Base-by-base conservation (phyloP, 169 alveolate genomes). In the Eimeria falciformis region DNA sequence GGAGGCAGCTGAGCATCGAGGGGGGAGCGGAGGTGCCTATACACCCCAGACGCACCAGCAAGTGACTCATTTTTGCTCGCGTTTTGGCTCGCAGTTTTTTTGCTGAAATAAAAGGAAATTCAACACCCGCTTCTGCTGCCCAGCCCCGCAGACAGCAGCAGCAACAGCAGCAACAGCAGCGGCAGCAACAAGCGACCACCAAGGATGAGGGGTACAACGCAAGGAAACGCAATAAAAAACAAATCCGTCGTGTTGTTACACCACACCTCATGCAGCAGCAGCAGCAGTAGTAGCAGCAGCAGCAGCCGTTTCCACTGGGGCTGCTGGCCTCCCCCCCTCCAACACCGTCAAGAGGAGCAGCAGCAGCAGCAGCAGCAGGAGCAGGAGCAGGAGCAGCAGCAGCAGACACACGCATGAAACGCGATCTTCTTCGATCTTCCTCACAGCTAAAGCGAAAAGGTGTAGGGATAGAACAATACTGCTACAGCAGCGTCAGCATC, bases 111-210 rank as follows among this genome's bases (percentile, higher is more conserved):
- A n/a, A 27, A 5, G 33, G 25, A 58, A 21, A 58, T 7, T 14
- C 9, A n/a, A 9, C 33, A 14, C 27, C 27, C 27, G 33, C 71
- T 58, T 9, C 11, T 14, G 71, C 9, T 11, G 29, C 71, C 71
- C 71, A 27, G 33, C 9, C 33, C 71, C 33, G 25, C 71, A 58
- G 71, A 58, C 71, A 58, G 33, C 71, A 58, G 71, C 71, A 58
- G 25, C 71, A n/a, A 21, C 71, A 58, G 25, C 71, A 11, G 71
- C 18, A 58, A 21, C 71, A 14, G 71, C 71, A 58, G 71, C 71
- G 25, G 71, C 71, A 58, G 25, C 71, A 21, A 58, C 33, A 7
- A 50, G 58, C 58, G 14, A 50, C 58, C 21, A 7, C 58, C 7
- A 50, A 7, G 14, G 58, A 50, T 14, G 58, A 50, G 58, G 58